These are phyloP conservation scores for Stereocaulon alpinum DNA, from an alignment of 495 filamentous ascomycete genomes.

Conservation along the genomic window DNA sequence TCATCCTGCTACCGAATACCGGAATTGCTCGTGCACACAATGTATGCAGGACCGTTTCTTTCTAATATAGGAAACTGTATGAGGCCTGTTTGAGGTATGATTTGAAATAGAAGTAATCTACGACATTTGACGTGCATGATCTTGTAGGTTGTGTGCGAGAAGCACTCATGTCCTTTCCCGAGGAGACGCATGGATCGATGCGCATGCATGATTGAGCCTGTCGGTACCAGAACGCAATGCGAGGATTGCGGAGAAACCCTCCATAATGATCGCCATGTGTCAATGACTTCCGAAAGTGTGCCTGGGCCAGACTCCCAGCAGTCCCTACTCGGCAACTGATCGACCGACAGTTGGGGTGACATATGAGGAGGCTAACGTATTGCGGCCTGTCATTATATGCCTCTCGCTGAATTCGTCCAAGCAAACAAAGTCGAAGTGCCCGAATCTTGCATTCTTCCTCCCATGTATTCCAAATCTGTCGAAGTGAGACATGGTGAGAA, in stretches of 20 bases:
- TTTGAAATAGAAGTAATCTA: background rate
- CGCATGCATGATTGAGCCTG: background rate
- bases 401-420: too few species aligned
- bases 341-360: too few species aligned
- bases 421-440: too few species aligned
- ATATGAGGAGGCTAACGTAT: too few species aligned
- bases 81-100: background rate
- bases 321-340: too few species aligned
- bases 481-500: too few species aligned
- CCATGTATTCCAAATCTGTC: too few species aligned
- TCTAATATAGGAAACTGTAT: background rate
- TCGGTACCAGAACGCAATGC: background rate
- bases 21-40: background rate
- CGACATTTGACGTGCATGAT: constrained; percentile 3
- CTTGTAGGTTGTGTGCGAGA: background rate
- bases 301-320: too few species aligned
- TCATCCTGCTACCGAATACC: background rate
- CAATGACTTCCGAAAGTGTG: too few species aligned
- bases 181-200: constrained; percentile 1
- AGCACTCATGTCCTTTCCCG: background rate
- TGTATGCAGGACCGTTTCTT: background rate
- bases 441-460: too few species aligned
- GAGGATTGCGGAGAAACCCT: background rate
- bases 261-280: background rate
- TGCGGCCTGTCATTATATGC: too few species aligned